Evolutionary conservation across 805 yeast species (phyloP), one percentile per base, ranked within the genome.

Genomic region (Phaffomyces opuntiae): DNA sequence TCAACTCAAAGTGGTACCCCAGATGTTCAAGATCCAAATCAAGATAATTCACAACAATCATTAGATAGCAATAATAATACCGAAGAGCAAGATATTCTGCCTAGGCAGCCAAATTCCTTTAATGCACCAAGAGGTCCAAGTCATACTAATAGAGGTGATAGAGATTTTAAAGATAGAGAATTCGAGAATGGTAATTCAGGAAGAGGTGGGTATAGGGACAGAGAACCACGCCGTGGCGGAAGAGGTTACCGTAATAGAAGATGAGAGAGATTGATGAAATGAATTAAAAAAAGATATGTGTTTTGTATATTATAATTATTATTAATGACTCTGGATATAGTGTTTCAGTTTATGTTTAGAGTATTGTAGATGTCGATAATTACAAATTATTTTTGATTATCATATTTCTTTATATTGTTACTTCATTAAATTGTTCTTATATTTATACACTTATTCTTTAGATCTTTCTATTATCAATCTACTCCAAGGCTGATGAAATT

Each of bases 401-500:
- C 24, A 21, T 4, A 21, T 33, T 8, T 16, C 9, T 33, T 16
- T 16, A 16, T 33, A 33, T 32, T 32, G 4, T 33, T 33, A n/a
- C 9, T n/a, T 40, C 7, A 40, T 38, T 42, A 21, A 29, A 33
- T 32, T 32, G 17, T 33, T 33, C 17, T 24, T 33, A 24, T 21
- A 9, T 40, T 1, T 33, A 25, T 42, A 21, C 12, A 19, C 25
- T 19, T 11, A 35, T 16, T 33, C 8, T 16, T 17, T 35, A 9
- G 42, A 39, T 36, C 45, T 50, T 31, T 59, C 56, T 19, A 54
- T 43, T 19, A 77, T 68, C 43, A 68, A 48, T 50, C 72, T 74
- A 14, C 80, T 81, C 86, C 86, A 81, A 2, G 75, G 82, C 50
- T 80, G 79, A 44, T 82, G 77, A 56, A 76, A 74, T 52, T 67